These are phyloP conservation scores for Mesembryanthemum crystallinum DNA, from an alignment of 148 eudicot genomes.

Conservation along the genomic window DNA sequence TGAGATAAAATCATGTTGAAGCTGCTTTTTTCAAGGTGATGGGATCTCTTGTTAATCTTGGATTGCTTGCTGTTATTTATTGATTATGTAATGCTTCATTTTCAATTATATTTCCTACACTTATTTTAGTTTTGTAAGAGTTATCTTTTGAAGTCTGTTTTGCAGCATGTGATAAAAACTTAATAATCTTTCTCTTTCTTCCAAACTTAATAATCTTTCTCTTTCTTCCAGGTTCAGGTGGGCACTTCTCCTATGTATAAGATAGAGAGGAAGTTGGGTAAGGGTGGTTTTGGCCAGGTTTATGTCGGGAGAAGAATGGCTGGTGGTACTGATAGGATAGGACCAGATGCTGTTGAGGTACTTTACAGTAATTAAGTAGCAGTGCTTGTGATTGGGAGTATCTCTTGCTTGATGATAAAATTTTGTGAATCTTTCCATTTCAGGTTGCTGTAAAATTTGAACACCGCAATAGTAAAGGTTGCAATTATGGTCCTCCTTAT, in stretches of 20 bases:
- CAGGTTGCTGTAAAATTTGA: constrained; percentile 93
- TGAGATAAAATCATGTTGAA: neutral
- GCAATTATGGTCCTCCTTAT: constrained; percentile 96
- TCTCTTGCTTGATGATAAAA: neutral
- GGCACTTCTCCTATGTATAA: constrained; percentile 76
- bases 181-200: constrained; percentile 14
- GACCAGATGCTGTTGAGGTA: constrained; percentile 96
- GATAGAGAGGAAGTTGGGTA: constrained; percentile 86
- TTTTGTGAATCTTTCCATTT: constrained; percentile 11
- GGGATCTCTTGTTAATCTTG: neutral
- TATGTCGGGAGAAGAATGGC: constrained; percentile 80
- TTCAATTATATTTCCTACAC: neutral
- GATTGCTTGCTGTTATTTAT: neutral
- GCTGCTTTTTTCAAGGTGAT: neutral
- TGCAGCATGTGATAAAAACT: constrained; percentile 6
- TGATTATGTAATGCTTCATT: neutral
- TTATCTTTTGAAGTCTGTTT: neutral
- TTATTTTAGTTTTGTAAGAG: too few species aligned
- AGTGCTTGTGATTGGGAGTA: neutral
- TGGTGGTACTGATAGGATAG: constrained; percentile 78
- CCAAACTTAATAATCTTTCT: constrained; percentile 27
- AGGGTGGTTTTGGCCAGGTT: constrained; percentile 98
- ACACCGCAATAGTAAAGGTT: constrained; percentile 92
- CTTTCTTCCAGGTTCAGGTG: constrained; percentile 72
- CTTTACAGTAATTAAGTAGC: neutral